Evolutionary conservation across 208 protist genomes (phyloP).

Genomic region (Trypanosoma boissoni): DNA sequence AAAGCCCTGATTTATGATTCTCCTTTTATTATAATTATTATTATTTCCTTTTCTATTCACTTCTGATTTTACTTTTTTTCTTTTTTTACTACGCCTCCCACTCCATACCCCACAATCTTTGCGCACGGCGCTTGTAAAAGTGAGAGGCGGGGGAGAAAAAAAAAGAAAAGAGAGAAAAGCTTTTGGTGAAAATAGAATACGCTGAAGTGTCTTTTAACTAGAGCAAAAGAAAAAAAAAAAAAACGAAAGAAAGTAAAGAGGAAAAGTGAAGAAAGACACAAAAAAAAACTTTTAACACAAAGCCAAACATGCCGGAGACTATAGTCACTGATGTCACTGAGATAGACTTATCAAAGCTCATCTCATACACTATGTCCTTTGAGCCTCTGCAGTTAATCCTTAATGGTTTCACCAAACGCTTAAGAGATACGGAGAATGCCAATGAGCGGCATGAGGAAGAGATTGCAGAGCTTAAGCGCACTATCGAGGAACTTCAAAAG

Average conservation of each 20-base stretch:
- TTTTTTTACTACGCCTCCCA: too few species aligned
- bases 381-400: slow-evolving; percentile 70
- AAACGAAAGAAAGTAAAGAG: background rate
- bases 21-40: background rate
- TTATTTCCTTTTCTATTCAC: background rate
- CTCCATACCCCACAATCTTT: too few species aligned
- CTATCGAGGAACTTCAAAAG: slow-evolving; percentile 30
- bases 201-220: too few species aligned
- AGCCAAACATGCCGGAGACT: slow-evolving; percentile 6
- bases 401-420: slow-evolving; percentile 53
- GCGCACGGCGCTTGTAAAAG: too few species aligned
- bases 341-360: slow-evolving; percentile 79
- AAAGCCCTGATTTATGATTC: too few species aligned
- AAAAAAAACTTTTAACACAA: background rate
- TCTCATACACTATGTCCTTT: slow-evolving; percentile 70
- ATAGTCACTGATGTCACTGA: slow-evolving; percentile 28
- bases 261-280: background rate
- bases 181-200: too few species aligned
- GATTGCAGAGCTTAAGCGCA: slow-evolving; percentile 32
- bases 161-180: background rate
- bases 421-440: slow-evolving; percentile 41
- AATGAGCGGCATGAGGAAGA: slow-evolving; percentile 46
- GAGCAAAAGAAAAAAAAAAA: slow-evolving; percentile 5
- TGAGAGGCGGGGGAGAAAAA: background rate
- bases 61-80: background rate